Evolutionary conservation across 768 basidiomycete genomes (phyloP), one percentile per base, ranked within the genome.

Genomic region (Kwoniella heveanensis): DNA sequence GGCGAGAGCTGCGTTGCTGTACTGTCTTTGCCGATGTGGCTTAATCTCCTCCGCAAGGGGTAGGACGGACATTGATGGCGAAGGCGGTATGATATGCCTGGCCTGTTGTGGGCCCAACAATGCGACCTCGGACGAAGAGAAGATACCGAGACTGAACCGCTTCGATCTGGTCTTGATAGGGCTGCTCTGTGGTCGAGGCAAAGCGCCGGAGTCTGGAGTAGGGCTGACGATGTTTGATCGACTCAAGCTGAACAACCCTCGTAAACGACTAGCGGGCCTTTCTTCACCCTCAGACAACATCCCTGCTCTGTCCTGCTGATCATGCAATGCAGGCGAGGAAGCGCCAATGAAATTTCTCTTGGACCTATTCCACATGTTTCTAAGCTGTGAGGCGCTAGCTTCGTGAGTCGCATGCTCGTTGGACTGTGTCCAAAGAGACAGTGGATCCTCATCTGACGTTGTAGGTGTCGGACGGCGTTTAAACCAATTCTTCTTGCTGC

Each of bases 301-400:
- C 9, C 39, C 29, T 3, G 44, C 22, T 29, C 12, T 3, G 2
- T 3, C 24, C 37, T 49, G 51, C n/a, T 62, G 26, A 32, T n/a
- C 51, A 12, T 37, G 26, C n/a, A 57, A 17, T 5, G 56, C 46
- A 22, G 62, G 47, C 1, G 62, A 53, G 29, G 62, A 56, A 21
- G 47, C 44, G 6, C 57, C 57, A 25, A 65, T 54, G 17, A 62
- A 25, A 22, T 50, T 59, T 24, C 37, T 54, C 26, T 59, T 65
- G 7, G 64, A 65, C 51, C 57, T 30, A 17, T 54, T 65, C 64
- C 64, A 65, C 25, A 57, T 29, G 1, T 54, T 57, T 22, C n/a
- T 46, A 3, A 65, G 26, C n/a, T 56, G 62, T 15, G 62, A 64
- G 6, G 17, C 7, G 19, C 17, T 4, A 1, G 60, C 8, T 6